phyloP scores from a whole-genome alignment of 768 basidiomycete species.

The Amanita thiersii region DNA sequence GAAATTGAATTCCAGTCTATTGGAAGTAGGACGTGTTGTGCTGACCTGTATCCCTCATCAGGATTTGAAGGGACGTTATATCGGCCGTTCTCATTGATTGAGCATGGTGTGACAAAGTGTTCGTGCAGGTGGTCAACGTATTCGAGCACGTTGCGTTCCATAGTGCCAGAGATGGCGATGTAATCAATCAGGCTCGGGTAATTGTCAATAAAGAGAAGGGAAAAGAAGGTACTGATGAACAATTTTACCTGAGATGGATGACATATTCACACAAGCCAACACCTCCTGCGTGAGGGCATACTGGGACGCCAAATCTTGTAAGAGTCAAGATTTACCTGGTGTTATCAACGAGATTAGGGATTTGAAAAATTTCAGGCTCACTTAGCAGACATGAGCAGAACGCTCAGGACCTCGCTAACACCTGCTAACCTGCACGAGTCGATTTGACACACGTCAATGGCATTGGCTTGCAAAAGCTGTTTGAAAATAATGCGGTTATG shows the following conservation, averaged over 20 bases:
- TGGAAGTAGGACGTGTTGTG: no score
- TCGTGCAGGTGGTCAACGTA: slow-evolving; percentile 90
- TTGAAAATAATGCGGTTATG: slow-evolving; percentile 95
- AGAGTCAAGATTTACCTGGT: background rate
- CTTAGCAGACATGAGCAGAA: slow-evolving; percentile 88
- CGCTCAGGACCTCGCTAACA: slow-evolving; percentile 87
- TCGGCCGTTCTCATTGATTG: slow-evolving; percentile 76
- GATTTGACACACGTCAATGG: slow-evolving; percentile 93
- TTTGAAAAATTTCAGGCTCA: no score
- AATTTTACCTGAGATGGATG: slow-evolving; percentile 74
- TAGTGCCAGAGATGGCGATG: slow-evolving; percentile 82
- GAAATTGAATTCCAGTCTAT: no score
- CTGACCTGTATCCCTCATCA: slow-evolving; percentile 75
- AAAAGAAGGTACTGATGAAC: no score
- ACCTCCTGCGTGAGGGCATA: slow-evolving; percentile 93
- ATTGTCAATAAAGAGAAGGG: no score
- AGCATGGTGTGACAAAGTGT: slow-evolving; percentile 83
- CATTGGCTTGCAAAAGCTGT: slow-evolving; percentile 82
- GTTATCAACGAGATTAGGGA: background rate
- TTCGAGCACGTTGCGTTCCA: slow-evolving; percentile 92
- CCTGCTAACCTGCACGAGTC: slow-evolving; percentile 92
- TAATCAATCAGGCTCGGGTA: slow-evolving; percentile 95
- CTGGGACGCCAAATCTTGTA: slow-evolving; percentile 70
- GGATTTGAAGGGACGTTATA: slow-evolving; percentile 82
- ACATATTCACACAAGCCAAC: slow-evolving; percentile 92